Evolutionary conservation across 352 stramenopile genomes (phyloP).

Genomic region (Pythium brachiatum): DNA sequence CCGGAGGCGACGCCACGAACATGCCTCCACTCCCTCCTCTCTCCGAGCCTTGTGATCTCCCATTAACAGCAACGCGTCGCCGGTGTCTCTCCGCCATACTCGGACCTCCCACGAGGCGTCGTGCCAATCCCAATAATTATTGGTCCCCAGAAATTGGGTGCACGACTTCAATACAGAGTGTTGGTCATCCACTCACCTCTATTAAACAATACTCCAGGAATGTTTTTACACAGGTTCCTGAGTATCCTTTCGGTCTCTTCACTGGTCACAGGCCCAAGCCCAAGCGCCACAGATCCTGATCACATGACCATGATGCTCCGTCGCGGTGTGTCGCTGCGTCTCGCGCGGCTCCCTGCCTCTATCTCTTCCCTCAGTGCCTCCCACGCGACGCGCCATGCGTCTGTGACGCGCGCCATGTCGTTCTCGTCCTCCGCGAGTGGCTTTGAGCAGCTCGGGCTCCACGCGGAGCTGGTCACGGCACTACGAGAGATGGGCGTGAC

Average conservation of each 20-base stretch:
- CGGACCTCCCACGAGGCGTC: background rate
- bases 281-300: background rate
- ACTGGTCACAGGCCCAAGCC: slow-evolving; percentile 5
- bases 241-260: slow-evolving; percentile 5
- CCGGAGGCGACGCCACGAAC: background rate
- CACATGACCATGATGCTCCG: slow-evolving; percentile 1
- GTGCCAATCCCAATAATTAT: background rate
- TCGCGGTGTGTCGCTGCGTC: background rate
- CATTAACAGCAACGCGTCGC: background rate
- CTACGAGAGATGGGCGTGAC: slow-evolving; percentile 26
- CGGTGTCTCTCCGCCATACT: background rate
- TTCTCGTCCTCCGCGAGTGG: background rate
- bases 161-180: slow-evolving; percentile 18
- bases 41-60: too few relatives aligned
- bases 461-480: slow-evolving; percentile 21
- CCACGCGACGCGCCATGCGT: background rate
- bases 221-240: background rate
- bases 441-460: slow-evolving; percentile 27
- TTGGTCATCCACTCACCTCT: slow-evolving; percentile 5
- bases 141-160: background rate
- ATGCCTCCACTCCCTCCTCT: background rate
- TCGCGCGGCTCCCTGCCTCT: background rate
- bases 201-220: background rate
- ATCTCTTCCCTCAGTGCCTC: background rate
- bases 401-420: background rate